phyloP scores from a whole-genome alignment of 2,329 filamentous ascomycete genomes.

The Curvularia lunata region DNA sequence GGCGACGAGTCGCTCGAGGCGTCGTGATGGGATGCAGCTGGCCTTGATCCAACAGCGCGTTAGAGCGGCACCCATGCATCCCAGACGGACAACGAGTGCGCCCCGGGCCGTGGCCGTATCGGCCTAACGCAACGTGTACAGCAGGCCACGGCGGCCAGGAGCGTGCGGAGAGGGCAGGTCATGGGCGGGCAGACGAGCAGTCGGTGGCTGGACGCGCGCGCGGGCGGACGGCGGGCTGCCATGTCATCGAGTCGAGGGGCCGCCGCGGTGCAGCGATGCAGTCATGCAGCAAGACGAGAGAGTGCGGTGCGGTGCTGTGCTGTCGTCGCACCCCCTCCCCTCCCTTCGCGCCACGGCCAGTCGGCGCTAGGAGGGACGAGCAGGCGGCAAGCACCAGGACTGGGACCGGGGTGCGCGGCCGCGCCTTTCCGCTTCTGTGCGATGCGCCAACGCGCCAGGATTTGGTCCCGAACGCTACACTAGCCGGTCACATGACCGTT shows the following conservation, averaged over 20 bases:
- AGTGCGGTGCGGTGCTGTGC: background rate
- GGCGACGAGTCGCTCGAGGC: constrained; percentile 17
- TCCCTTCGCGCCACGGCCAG: constrained; percentile 4
- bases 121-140: constrained; percentile 35
- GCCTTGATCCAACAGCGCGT: constrained; percentile 33
- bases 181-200: constrained; percentile 24
- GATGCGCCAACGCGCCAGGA: constrained; percentile 16
- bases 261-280: constrained; percentile 7
- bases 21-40: constrained; percentile 28
- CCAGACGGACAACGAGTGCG: constrained; percentile 32
- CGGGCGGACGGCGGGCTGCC: constrained; percentile 19
- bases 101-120: constrained; percentile 47
- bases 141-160: constrained; percentile 37
- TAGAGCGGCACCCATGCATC: constrained; percentile 26
- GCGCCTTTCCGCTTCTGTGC: constrained; percentile 15
- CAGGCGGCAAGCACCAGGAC: constrained; percentile 16
- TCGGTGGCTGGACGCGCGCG: constrained; percentile 20
- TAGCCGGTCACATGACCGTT: constrained; percentile 28
- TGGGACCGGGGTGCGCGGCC: constrained; percentile 25
- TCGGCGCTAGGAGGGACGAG: constrained; percentile 27
- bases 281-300: constrained; percentile 16
- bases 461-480: constrained; percentile 8
- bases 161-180: constrained; percentile 30
- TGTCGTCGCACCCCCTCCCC: background rate
- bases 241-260: constrained; percentile 23